phyloP scores from a whole-genome alignment of 2,329 filamentous ascomycete genomes.

The Apiospora sp. region DNA sequence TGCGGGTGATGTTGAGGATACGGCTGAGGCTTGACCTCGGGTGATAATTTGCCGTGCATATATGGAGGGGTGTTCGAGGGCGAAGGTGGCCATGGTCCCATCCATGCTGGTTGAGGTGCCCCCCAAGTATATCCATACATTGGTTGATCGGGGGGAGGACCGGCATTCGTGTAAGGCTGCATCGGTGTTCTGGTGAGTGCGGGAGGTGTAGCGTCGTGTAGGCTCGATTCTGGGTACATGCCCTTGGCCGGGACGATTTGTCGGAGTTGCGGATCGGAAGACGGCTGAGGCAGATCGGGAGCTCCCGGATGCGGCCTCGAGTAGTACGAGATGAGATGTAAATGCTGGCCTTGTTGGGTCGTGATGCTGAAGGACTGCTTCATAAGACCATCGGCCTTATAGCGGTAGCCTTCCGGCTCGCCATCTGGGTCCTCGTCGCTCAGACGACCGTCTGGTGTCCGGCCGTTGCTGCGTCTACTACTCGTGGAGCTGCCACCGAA shows the following conservation, averaged over 20 bases:
- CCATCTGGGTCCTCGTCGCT: conserved; percentile 87
- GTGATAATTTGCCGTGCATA: conserved; percentile 37
- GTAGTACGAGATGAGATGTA: conserved; percentile 98
- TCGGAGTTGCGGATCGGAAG: conserved; percentile 79
- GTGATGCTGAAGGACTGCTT: conserved; percentile 99
- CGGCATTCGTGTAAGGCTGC: conserved; percentile 52
- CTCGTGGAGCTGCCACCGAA: conserved; percentile 60
- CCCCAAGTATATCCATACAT: conserved; percentile 50
- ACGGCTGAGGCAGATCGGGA: conserved; percentile 80
- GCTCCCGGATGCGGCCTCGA: conserved; percentile 78
- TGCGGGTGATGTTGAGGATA: conserved; percentile 26
- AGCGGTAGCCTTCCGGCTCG: conserved; percentile 89
- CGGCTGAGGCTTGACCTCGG: conserved; percentile 39
- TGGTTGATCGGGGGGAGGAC: conserved; percentile 41
- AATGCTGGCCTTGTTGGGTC: conserved; percentile 84
- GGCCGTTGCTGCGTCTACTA: conserved; percentile 64
- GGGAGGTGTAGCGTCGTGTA: conserved; percentile 84
- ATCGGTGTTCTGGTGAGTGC: conserved; percentile 81
- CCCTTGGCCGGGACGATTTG: conserved; percentile 89
- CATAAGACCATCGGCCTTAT: conserved; percentile 97
- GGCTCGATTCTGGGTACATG: conserved; percentile 95
- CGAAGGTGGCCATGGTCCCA: conserved; percentile 45
- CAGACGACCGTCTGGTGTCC: conserved; percentile 83
- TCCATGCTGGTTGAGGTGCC: conserved; percentile 46
- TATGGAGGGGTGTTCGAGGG: conserved; percentile 52